Evolutionary conservation across 2,329 filamentous ascomycete genomes (phyloP).

Genomic region (Ophiostoma piceae): DNA sequence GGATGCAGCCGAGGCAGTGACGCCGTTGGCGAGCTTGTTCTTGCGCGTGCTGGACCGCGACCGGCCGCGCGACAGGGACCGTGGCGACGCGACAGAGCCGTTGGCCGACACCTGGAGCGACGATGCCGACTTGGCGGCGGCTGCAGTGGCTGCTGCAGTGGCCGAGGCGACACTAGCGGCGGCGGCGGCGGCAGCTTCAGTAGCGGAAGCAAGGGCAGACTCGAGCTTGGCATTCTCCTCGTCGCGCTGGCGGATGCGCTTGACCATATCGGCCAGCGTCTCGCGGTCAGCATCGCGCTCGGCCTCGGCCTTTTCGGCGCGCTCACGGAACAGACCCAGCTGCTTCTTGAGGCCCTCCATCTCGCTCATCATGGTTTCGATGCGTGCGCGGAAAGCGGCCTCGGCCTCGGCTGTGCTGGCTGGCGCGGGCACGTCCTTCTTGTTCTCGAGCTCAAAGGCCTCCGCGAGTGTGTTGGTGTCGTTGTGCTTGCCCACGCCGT

Average conservation of each 20-base stretch:
- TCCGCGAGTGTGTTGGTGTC: background rate
- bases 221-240: slow-evolving; percentile 50
- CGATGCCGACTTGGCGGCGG: background rate
- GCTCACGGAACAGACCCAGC: slow-evolving; percentile 69
- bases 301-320: slow-evolving; percentile 74
- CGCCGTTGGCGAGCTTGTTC: background rate
- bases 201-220: slow-evolving; percentile 38
- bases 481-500: slow-evolving; percentile 35
- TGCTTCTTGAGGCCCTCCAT: slow-evolving; percentile 77
- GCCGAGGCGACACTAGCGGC: slow-evolving; percentile 18
- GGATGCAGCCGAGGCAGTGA: slow-evolving; percentile 27
- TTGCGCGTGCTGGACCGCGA: slow-evolving; percentile 3
- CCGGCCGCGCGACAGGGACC: background rate
- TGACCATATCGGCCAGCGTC: slow-evolving; percentile 80
- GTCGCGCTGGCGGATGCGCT: slow-evolving; percentile 65
- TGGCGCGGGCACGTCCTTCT: background rate
- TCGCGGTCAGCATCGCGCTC: slow-evolving; percentile 68
- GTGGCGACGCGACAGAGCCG: background rate
- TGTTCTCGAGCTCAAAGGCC: background rate
- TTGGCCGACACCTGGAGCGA: slow-evolving; percentile 26
- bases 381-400: slow-evolving; percentile 55
- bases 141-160: background rate
- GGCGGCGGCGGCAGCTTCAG: slow-evolving; percentile 30
- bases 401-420: background rate
- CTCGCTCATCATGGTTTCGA: slow-evolving; percentile 71